phyloP scores from a whole-genome alignment of 139 green algal genomes.

The Ulvella scutata region DNA sequence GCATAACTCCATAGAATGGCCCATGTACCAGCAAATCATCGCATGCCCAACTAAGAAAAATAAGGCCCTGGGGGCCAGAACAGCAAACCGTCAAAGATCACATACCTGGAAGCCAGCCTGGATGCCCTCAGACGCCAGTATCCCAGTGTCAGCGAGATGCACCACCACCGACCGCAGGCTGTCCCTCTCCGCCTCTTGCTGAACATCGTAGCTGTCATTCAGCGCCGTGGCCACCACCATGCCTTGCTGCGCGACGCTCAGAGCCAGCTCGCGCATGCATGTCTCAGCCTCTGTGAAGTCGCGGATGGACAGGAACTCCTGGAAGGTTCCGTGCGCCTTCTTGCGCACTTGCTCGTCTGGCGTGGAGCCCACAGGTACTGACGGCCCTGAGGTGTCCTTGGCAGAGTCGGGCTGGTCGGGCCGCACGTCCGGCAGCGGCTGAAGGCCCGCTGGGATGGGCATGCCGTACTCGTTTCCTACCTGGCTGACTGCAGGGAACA shows the following conservation, averaged over 20 bases:
- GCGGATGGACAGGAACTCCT: constrained; percentile 2
- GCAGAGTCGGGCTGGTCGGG: background rate
- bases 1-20: too few species aligned
- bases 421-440: background rate
- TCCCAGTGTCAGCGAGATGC: background rate
- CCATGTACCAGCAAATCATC: too few species aligned
- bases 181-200: background rate
- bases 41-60: too few species aligned
- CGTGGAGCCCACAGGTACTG: background rate
- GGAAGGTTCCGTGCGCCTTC: constrained; percentile 1
- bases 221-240: background rate
- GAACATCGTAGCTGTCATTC: background rate
- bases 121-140: background rate
- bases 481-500: too few species aligned
- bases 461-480: background rate
- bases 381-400: background rate
- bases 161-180: background rate
- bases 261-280: background rate
- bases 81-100: too few species aligned
- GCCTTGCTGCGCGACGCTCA: background rate
- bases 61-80: too few species aligned
- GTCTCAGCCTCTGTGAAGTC: background rate
- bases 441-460: background rate
- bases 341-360: background rate
- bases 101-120: too few species aligned